Evolutionary conservation across 768 basidiomycete species (phyloP), one percentile per base, ranked within the genome.

Genomic region (Guyanaporus albipodus): DNA sequence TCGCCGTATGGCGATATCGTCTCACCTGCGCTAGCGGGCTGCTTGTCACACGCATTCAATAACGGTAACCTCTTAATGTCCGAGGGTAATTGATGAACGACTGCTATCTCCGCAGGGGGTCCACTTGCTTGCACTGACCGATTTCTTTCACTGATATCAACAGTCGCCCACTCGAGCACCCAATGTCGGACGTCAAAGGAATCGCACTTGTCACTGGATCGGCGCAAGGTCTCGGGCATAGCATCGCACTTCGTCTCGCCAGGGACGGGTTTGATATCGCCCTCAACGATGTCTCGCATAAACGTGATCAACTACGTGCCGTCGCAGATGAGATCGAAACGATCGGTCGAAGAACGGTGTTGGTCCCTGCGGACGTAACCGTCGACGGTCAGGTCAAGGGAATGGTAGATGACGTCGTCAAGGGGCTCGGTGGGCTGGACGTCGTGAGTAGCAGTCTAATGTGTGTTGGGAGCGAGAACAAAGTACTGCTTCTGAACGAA

Each of bases 141-240:
- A n/a, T n/a, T n/a, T n/a, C n/a, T n/a, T n/a, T n/a, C n/a, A n/a
- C n/a, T n/a, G n/a, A n/a, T n/a, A n/a, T n/a, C n/a, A n/a, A n/a
- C n/a, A n/a, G n/a, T n/a, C n/a, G n/a, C n/a, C n/a, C n/a, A n/a
- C n/a, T n/a, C n/a, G n/a, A 11, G 0, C 33, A 34, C n/a, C n/a
- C 33, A 11, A 34, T 34, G 33, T 34, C 33, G 18, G 17, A 32
- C 15, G 7, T 47, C 24, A 72, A 49, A 33, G 66, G 71, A 11
- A 39, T 60, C 24, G 62, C 64, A 1, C 55, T 69, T 36, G 34
- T 68, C 34, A 69, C 66, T 17, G 64, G 66, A 22, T 56, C 61
- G 4, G 58, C 58, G 0, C 64, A 60, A 39, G 64, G 65, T 9
- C 51, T 67, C n/a, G 68, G 68, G 2, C 52, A 36, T 9, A 26